These are phyloP conservation scores for Pseudonitzschia pungens DNA, from an alignment of 108 stramenopile species.

Conservation along the genomic window DNA sequence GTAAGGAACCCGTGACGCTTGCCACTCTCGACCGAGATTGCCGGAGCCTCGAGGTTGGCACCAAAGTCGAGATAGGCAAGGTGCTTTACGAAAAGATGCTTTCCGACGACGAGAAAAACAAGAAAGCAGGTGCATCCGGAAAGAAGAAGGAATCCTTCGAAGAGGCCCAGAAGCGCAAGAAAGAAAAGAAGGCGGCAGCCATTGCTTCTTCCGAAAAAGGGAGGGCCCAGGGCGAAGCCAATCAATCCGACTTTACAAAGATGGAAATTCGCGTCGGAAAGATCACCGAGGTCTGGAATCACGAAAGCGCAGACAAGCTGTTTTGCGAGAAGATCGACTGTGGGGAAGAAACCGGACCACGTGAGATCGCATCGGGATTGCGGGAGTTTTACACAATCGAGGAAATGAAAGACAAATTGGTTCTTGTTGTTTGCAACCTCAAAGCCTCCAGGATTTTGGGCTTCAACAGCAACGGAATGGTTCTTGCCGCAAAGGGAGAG, in stretches of 20 bases:
- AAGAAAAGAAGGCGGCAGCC: slow-evolving; percentile 81
- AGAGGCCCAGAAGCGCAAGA: slow-evolving; percentile 75
- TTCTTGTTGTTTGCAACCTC: slow-evolving; percentile 92
- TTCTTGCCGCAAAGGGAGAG: slow-evolving; percentile 83
- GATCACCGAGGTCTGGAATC: slow-evolving; percentile 91
- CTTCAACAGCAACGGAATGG: slow-evolving; percentile 87
- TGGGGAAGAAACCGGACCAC: slow-evolving; percentile 72
- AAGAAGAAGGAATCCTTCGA: slow-evolving; percentile 79
- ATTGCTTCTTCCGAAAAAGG: slow-evolving; percentile 51
- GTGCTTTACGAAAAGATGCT: slow-evolving; percentile 71
- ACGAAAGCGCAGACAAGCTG: slow-evolving; percentile 89
- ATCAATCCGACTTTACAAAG: slow-evolving; percentile 88
- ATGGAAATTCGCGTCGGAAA: slow-evolving; percentile 88
- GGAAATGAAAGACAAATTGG: slow-evolving; percentile 84
- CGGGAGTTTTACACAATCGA: slow-evolving; percentile 81
- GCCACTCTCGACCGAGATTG: slow-evolving; percentile 50
- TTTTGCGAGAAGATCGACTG: slow-evolving; percentile 93
- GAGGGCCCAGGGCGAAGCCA: slow-evolving; percentile 31
- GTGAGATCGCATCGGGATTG: slow-evolving; percentile 90
- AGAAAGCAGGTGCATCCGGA: slow-evolving; percentile 45
- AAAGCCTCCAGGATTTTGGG: slow-evolving; percentile 90
- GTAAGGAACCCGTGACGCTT: slow-evolving; percentile 64
- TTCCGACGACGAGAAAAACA: slow-evolving; percentile 69
- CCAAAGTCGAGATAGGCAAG: slow-evolving; percentile 67
- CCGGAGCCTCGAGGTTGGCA: slow-evolving; percentile 63